Evolutionary conservation across 202 grass and related monocot genomes (phyloP).

Genomic region (Carex sylvatica): DNA sequence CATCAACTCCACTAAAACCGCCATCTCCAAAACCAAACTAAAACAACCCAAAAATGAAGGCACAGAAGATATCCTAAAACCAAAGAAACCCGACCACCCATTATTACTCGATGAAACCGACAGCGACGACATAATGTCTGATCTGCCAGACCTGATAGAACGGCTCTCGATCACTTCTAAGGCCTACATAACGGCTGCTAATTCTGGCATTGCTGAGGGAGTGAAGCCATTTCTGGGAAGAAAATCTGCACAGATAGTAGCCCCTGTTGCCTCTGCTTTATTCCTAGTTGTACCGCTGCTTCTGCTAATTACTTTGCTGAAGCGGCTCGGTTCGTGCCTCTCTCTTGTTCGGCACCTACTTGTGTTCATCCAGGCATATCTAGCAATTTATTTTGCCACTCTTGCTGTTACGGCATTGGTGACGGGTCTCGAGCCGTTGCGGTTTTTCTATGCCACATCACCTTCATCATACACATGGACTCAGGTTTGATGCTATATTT

Average conservation of each 20-base stretch:
- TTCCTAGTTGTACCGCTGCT: constrained; percentile 62
- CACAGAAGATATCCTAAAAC: constrained; percentile 21
- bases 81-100: constrained; percentile 22
- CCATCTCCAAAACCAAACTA: constrained; percentile 37
- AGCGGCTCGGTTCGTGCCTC: constrained; percentile 59
- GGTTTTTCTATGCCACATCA: constrained; percentile 93
- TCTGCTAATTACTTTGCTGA: constrained; percentile 62
- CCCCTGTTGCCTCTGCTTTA: constrained; percentile 49
- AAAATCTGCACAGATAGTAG: constrained; percentile 48
- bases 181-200: constrained; percentile 80
- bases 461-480: constrained; percentile 79
- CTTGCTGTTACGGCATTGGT: constrained; percentile 67
- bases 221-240: constrained; percentile 68
- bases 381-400: constrained; percentile 96
- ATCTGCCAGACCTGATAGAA: constrained; percentile 79
- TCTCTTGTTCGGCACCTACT: constrained; percentile 70
- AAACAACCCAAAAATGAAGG: constrained; percentile 28
- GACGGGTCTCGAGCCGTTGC: constrained; percentile 79
- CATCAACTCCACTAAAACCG: constrained; percentile 34
- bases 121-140: constrained; percentile 57
- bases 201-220: constrained; percentile 59
- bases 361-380: constrained; percentile 86
- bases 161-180: constrained; percentile 77
- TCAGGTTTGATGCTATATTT: constrained; percentile 43
- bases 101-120: constrained; percentile 41